Evolutionary conservation across 371 early-diverging fungal species (phyloP).

Genomic region (Basidiobolus heterosporus): DNA sequence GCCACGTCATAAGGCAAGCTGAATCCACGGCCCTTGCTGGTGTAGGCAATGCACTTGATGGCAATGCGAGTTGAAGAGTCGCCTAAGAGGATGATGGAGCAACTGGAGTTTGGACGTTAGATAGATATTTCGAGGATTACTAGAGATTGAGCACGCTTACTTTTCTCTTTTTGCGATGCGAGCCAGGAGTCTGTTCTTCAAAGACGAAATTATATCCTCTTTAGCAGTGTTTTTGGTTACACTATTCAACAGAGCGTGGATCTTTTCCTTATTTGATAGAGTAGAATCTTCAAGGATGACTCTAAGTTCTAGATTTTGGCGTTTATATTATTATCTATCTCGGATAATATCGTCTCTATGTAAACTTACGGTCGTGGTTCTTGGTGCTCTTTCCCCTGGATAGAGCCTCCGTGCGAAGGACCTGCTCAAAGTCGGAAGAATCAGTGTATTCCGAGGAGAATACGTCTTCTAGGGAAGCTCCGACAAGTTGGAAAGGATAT

Average conservation of each 20-base stretch:
- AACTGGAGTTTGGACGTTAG: slow-evolving; percentile 13
- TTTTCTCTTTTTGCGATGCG: slow-evolving; percentile 2
- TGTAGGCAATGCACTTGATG: slow-evolving; percentile 54
- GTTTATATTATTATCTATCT: too few relatives aligned
- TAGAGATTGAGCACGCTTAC: background rate
- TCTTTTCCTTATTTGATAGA: slow-evolving; percentile 5
- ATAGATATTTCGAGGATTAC: background rate
- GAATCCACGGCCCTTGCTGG: slow-evolving; percentile 73
- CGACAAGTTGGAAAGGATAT: slow-evolving; percentile 7
- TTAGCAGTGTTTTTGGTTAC: slow-evolving; percentile 11
- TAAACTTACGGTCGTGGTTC: too few relatives aligned
- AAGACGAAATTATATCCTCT: slow-evolving; percentile 12
- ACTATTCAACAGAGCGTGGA: slow-evolving; percentile 9
- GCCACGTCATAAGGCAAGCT: slow-evolving; percentile 62
- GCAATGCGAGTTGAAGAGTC: slow-evolving; percentile 69
- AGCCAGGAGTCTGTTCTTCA: slow-evolving; percentile 3
- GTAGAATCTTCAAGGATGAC: too few relatives aligned
- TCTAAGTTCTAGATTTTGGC: too few relatives aligned
- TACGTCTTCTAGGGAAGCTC: slow-evolving; percentile 21
- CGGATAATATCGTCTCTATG: too few relatives aligned
- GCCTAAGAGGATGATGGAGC: slow-evolving; percentile 52
- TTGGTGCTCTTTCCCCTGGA: too few relatives aligned
- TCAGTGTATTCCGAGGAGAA: slow-evolving; percentile 13
- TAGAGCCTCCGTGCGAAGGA: too few relatives aligned
- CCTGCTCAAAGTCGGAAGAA: background rate